Evolutionary conservation across 805 yeast species (phyloP), one percentile per base, ranked within the genome.

Genomic region (Candida nonsorbophila): DNA sequence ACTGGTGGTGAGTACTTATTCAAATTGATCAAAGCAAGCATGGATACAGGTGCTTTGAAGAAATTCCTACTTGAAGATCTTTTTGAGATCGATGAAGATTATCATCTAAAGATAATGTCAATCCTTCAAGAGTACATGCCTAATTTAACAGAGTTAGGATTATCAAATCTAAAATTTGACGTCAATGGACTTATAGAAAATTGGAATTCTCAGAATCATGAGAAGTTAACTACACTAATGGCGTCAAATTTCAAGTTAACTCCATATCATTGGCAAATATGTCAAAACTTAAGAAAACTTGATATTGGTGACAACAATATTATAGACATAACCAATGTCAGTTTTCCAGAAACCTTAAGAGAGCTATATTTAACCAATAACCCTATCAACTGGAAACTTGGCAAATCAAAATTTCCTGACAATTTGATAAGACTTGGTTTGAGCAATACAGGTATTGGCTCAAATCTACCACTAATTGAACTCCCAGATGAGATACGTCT

Each of bases 291-390:
- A 12, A 13, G 14, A 2, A 27, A 32, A 21, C 22, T 32, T 6
- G 29, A 32, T 21, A 4, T 32, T 16, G 14, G 15, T 16, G 16
- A 32, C 15, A 27, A 23, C 12, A 12, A 22, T 4, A 12, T 25
- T 14, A 27, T 12, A 5, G 20, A 30, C 7, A 16, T 38, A 2
- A 19, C 22, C 1, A 16, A 12, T 3, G 24, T 35, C 8, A 14
- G 6, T n/a, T 32, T 40, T 6, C 41, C 42, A 13, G 11, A 20
- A 5, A 14, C 16, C 6, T 30, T 48, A 19, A 26, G 11, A 16
- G 32, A 28, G 9, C 28, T 48, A 8, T 30, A 34, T 19, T 14
- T 46, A n/a, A 32, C 49, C 3, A 30, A 43, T 25, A 49, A 49
- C 33, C 45, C 46, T 7, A 41, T 45, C 10, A 29, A 36, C 19